These are phyloP conservation scores for Podila minutissima DNA, from an alignment of 192 early-diverging fungal species.

Conservation along the genomic window DNA sequence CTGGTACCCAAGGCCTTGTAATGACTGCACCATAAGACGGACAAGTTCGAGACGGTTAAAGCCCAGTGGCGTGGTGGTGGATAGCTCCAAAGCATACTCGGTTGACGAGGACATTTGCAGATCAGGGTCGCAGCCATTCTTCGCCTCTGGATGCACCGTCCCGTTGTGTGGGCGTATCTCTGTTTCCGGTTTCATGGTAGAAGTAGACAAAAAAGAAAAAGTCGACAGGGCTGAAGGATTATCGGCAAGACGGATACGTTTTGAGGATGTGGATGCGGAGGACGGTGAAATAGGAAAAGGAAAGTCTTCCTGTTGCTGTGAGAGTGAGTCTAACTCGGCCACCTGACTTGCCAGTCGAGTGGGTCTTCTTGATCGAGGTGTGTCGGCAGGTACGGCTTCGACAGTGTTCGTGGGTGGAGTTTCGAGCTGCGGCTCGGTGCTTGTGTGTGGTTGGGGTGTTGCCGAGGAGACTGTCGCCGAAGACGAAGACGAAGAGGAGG, in stretches of 20 bases:
- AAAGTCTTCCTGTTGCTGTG: not conserved
- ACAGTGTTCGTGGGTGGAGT: constrained; percentile 15
- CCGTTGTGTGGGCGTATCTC: constrained; percentile 16
- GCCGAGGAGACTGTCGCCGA: constrained; percentile 29
- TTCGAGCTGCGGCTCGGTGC: constrained; percentile 11
- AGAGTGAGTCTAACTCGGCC: not conserved
- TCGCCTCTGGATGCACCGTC: constrained; percentile 3
- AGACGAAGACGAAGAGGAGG: constrained; percentile 33
- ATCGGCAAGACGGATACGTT: constrained; percentile 11
- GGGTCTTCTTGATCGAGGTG: constrained; percentile 5
- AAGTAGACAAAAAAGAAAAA: not conserved
- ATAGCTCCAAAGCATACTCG: constrained; percentile 8
- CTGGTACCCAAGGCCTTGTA: constrained; percentile 84
- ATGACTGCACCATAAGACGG: constrained; percentile 88
- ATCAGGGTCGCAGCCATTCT: constrained; percentile 15
- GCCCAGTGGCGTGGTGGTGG: constrained; percentile 19
- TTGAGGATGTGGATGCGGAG: constrained; percentile 3
- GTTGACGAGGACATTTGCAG: constrained; percentile 5
- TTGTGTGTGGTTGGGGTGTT: constrained; percentile 17
- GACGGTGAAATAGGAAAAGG: not conserved
- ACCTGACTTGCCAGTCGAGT: constrained; percentile 34
- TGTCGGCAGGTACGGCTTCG: constrained; percentile 3
- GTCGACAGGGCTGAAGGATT: not conserved
- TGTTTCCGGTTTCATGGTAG: constrained; percentile 33
- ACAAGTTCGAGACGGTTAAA: constrained; percentile 76